Conservation (phyloP, 106 monocot genomes). For the Dioscorea alata region DNA sequence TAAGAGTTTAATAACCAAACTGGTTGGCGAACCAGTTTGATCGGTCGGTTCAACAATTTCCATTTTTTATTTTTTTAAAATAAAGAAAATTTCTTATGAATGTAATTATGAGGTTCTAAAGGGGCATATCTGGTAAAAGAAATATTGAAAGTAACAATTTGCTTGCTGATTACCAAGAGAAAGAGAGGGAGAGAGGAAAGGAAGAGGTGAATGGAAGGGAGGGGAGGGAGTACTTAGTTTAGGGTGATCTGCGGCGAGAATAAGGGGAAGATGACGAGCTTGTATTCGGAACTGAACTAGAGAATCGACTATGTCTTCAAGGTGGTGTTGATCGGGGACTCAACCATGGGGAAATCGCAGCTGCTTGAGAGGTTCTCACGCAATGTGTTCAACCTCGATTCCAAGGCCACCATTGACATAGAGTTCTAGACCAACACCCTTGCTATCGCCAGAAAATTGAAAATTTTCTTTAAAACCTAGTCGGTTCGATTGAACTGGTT, state of each 20-base stretch:
- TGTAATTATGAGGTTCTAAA: no score
- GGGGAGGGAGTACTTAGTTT: neutral
- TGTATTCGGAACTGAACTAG: slow-evolving; percentile 12
- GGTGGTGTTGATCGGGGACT: slow-evolving; percentile 47
- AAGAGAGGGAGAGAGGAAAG: neutral
- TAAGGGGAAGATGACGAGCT: slow-evolving; percentile 7
- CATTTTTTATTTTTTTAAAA: no score
- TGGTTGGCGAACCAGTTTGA: no score
- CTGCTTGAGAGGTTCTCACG: slow-evolving; percentile 31
- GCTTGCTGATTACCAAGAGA: neutral
- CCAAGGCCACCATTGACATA: slow-evolving; percentile 44
- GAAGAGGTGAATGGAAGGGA: neutral
- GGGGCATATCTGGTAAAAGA: no score
- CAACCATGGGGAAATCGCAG: slow-evolving; percentile 43
- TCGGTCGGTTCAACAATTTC: no score
- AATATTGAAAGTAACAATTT: no score
- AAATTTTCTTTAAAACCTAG: no score
- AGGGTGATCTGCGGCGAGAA: neutral
- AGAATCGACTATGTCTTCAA: slow-evolving; percentile 44
- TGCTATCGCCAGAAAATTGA: no score
- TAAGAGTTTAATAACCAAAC: no score
- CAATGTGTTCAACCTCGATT: slow-evolving; percentile 41
- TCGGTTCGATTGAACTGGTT: no score
- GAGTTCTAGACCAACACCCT: slow-evolving; percentile 41
- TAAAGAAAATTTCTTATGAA: no score